Percentiles rank a stretch among this genome's conserved stretches.
These are phyloP conservation scores for Blastobotrys serpentis DNA, from an alignment of 1,139 yeast species.

Conservation along the genomic window DNA sequence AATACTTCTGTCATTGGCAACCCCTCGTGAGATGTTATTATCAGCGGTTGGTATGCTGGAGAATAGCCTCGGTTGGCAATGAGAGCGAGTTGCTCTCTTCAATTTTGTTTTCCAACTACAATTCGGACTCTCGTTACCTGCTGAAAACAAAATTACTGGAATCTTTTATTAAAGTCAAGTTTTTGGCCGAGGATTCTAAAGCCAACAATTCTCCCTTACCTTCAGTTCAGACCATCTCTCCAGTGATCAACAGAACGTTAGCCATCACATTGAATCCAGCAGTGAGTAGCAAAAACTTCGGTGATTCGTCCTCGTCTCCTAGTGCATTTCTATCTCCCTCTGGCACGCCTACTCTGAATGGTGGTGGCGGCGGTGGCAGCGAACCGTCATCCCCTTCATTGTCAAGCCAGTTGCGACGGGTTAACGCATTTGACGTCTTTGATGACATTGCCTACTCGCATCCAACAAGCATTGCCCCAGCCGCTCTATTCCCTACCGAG, in stretches of 20 bases:
- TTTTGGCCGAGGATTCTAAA: constrained; percentile 23
- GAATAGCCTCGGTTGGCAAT: constrained; percentile 47
- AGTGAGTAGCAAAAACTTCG: not conserved
- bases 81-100: constrained; percentile 33
- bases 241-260: constrained; percentile 50
- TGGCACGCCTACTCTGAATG: constrained; percentile 14
- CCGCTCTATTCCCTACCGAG: constrained; percentile 11
- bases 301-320: constrained; percentile 10
- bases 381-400: constrained; percentile 15
- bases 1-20: constrained; percentile 73
- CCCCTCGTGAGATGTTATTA: constrained; percentile 73
- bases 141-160: constrained; percentile 29
- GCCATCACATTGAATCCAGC: constrained; percentile 45
- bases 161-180: constrained; percentile 28
- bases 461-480: constrained; percentile 21
- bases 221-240: constrained; percentile 47
- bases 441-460: constrained; percentile 73
- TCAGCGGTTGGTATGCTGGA: constrained; percentile 66
- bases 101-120: constrained; percentile 34
- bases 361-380: constrained; percentile 2
- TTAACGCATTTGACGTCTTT: constrained; percentile 65
- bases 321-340: constrained; percentile 8
- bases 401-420: constrained; percentile 24
- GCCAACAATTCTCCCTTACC: constrained; percentile 22
- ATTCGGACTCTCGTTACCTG: constrained; percentile 32